Evolutionary conservation across 2,329 filamentous ascomycete species (phyloP).

Genomic region (Diplodia corticola): DNA sequence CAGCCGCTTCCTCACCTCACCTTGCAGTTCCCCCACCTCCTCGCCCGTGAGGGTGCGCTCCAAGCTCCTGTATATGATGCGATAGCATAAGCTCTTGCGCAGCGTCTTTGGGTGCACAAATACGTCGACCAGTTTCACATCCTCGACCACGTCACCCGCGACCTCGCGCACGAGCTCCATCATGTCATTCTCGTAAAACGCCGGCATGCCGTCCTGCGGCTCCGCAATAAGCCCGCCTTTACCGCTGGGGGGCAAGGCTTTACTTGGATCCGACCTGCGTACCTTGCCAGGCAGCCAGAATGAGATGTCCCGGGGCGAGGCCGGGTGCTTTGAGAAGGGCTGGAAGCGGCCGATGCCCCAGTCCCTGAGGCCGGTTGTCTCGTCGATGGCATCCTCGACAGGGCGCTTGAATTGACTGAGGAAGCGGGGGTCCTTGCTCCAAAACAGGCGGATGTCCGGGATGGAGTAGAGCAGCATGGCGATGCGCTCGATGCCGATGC

Average conservation of each 20-base stretch:
- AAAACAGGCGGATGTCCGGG: slow-evolving; percentile 94
- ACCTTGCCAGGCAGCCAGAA: slow-evolving; percentile 70
- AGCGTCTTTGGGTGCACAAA: slow-evolving; percentile 87
- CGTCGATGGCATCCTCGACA: slow-evolving; percentile 33
- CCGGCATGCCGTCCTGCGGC: slow-evolving; percentile 30
- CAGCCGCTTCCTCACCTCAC: slow-evolving; percentile 63
- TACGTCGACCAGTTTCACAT: slow-evolving; percentile 79
- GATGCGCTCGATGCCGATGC: slow-evolving; percentile 88
- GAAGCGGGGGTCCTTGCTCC: slow-evolving; percentile 84
- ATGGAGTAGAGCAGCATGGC: slow-evolving; percentile 98
- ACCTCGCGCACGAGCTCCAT: slow-evolving; percentile 91
- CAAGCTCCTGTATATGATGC: slow-evolving; percentile 89
- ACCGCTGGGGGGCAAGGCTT: slow-evolving; percentile 24
- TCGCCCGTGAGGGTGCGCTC: slow-evolving; percentile 85
- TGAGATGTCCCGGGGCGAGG: slow-evolving; percentile 86
- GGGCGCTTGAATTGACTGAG: slow-evolving; percentile 70
- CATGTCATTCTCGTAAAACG: slow-evolving; percentile 90
- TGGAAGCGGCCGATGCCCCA: slow-evolving; percentile 62
- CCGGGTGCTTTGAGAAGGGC: slow-evolving; percentile 88
- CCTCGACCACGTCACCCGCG: slow-evolving; percentile 81
- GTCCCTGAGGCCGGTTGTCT: neutral
- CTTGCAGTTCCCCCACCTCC: slow-evolving; percentile 76
- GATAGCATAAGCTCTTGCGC: slow-evolving; percentile 82
- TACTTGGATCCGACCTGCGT: slow-evolving; percentile 31
- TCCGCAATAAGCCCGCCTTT: slow-evolving; percentile 40